These are phyloP conservation scores for Leccinum boreale DNA, from an alignment of 768 basidiomycete genomes.

Conservation along the genomic window DNA sequence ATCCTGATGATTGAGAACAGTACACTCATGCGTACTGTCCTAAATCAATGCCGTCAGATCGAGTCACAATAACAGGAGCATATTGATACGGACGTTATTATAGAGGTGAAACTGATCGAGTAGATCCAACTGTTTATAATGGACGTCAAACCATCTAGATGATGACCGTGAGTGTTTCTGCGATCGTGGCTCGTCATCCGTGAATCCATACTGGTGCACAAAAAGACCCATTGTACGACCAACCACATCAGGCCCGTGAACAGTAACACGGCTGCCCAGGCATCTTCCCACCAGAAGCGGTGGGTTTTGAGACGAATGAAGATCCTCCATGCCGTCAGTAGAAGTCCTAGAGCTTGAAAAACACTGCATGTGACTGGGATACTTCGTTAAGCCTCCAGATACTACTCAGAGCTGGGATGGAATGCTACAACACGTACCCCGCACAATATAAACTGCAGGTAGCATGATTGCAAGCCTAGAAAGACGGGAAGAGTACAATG, in stretches of 20 bases:
- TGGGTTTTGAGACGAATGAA: constrained; percentile 14
- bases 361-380: constrained; percentile 7
- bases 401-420: no score
- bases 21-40: constrained; percentile 18
- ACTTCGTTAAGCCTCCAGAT: background rate
- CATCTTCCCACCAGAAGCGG: constrained; percentile 23
- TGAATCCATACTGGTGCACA: constrained; percentile 2
- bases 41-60: background rate
- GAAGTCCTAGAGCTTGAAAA: constrained; percentile 12
- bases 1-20: constrained; percentile 21
- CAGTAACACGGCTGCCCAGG: constrained; percentile 11
- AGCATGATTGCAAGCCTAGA: background rate
- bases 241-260: constrained; percentile 13
- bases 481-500: background rate
- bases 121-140: constrained; percentile 10
- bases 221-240: constrained; percentile 8
- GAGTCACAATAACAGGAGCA: background rate
- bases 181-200: background rate
- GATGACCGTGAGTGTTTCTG: background rate
- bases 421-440: constrained; percentile 1
- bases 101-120: constrained; percentile 6
- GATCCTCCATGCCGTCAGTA: constrained; percentile 18
- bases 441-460: constrained; percentile 1
- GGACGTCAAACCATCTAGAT: constrained; percentile 7
- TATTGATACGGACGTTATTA: constrained; percentile 4